Evolutionary conservation across 305 asterid species (phyloP).

Genomic region (Fraxinus baroniana): DNA sequence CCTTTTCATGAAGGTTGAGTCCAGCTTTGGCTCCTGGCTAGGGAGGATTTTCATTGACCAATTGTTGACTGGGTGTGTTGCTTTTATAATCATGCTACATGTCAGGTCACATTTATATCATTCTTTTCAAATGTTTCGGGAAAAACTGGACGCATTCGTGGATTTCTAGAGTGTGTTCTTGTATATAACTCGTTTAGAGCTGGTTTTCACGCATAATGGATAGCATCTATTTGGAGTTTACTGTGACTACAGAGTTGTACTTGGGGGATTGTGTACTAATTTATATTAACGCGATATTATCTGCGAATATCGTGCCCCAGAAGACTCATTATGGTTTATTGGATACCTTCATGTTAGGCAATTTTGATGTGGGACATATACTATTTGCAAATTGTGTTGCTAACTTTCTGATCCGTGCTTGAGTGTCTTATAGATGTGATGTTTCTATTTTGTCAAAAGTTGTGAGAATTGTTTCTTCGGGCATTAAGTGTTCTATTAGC

Average conservation of each 20-base stretch:
- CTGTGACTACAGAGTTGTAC: conserved; percentile 19
- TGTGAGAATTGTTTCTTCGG: neutral
- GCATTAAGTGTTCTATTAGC: neutral
- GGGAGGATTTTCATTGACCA: conserved; percentile 29
- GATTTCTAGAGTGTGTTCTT: conserved; percentile 46
- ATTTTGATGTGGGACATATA: conserved; percentile 50
- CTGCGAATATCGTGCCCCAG: conserved; percentile 22
- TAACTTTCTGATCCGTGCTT: neutral
- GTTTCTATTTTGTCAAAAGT: neutral
- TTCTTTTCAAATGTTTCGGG: conserved; percentile 38
- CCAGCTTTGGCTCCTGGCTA: conserved; percentile 33
- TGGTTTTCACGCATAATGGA: conserved; percentile 22
- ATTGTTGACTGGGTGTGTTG: conserved; percentile 48
- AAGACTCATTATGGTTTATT: conserved; percentile 22
- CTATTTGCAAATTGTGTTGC: conserved; percentile 27
- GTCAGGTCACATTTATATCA: conserved; percentile 36
- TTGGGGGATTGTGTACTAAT: conserved; percentile 19
- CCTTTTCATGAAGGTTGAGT: conserved; percentile 42
- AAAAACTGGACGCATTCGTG: conserved; percentile 35
- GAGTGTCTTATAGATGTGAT: neutral
- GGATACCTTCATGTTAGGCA: conserved; percentile 40
- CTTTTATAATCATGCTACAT: conserved; percentile 44
- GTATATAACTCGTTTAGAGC: conserved; percentile 50
- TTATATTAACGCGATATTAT: conserved; percentile 19
- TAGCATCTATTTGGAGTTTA: conserved; percentile 12